Conservation (phyloP, 179 eudicot species). For the Carnegiea gigantea region DNA sequence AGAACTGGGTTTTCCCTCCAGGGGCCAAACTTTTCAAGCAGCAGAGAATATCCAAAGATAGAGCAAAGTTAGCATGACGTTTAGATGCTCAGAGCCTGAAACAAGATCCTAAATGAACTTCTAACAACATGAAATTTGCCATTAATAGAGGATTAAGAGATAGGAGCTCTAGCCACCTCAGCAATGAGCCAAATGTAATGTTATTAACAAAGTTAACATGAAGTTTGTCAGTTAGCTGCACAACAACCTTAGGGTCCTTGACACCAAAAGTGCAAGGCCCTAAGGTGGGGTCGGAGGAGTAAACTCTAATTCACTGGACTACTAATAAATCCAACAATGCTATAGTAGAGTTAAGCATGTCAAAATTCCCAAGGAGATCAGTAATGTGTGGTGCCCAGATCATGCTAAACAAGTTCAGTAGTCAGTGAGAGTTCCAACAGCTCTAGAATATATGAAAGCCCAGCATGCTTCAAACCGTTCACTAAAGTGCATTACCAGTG, state of each 20-base stretch:
- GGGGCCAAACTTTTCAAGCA: not conserved
- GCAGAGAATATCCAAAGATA: not conserved
- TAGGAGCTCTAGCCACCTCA: too few species aligned
- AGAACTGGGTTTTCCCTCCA: not conserved
- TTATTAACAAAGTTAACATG: too few species aligned
- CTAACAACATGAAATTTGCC: not conserved
- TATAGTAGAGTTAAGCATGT: not conserved
- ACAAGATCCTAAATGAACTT: not conserved
- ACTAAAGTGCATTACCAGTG: not conserved
- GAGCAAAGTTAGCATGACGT: not conserved
- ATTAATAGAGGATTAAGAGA: too few species aligned
- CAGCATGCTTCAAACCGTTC: not conserved
- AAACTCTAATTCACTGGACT: conserved; percentile 27
- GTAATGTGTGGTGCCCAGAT: conserved; percentile 6
- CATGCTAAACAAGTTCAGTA: conserved; percentile 23
- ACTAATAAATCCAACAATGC: conserved; percentile 8
- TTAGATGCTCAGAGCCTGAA: not conserved
- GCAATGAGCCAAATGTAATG: too few species aligned
- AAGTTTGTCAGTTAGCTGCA: too few species aligned
- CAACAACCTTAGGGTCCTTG: conserved; percentile 27
- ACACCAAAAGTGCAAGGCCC: conserved; percentile 28
- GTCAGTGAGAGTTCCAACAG: not conserved
- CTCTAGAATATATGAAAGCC: not conserved
- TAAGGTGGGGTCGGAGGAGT: conserved; percentile 34
- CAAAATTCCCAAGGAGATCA: conserved; percentile 18